Base-by-base conservation (phyloP, 1,284 basidiomycete genomes). In the Sporisorium iseilematis-ciliati region DNA sequence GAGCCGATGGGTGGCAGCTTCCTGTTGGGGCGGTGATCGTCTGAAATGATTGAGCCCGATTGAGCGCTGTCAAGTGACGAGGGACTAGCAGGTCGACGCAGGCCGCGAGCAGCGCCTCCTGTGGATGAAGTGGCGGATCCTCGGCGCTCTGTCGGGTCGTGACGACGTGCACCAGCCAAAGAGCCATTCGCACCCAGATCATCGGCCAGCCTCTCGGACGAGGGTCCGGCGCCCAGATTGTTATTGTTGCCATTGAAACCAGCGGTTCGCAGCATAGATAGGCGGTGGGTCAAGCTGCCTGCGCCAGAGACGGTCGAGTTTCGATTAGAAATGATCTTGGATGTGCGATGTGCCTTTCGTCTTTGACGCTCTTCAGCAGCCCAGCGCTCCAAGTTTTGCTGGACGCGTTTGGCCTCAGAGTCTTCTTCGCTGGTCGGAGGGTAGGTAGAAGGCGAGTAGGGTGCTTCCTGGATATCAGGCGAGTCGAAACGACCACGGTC, bases 351-450 rank as follows among this genome's bases (percentile, higher is more conserved):
- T 8, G 79, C 79, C 51, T 80, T 80, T 21, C 79, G 70, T 33
- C 77, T 40, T 51, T 75, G 74, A 12, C 70, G 59, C 50, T 80
- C 79, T 43, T 78, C 77, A 4, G 74, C 69, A 7, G 77, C 79
- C 79, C 79, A 80, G 4, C 79, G 70, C 40, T 79, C 79, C 16
- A 80, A 49, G 25, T 80, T 80, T 42, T 73, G 62, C 48, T 79
- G 71, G 12, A 79, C 75, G 16, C 74, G 67, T 48, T 72, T 74
- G 16, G 78, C 78, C 46, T 79, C 78, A 23, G 66, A 60, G 29
- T 67, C 71, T 38, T 77, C 78, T 40, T 77, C 77, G 33, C 65
- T 75, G 25, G 62, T 78, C n/a, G 75, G 75, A 16, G 75, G 75
- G 45, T 78, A 78, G 2, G 72, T 75, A 1, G 54, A 52, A 3